Percentiles rank a stretch among this genome's conserved stretches.
Evolutionary conservation across 257 asterid genomes (phyloP).

Genomic region (Solanum pinnatisectum): DNA sequence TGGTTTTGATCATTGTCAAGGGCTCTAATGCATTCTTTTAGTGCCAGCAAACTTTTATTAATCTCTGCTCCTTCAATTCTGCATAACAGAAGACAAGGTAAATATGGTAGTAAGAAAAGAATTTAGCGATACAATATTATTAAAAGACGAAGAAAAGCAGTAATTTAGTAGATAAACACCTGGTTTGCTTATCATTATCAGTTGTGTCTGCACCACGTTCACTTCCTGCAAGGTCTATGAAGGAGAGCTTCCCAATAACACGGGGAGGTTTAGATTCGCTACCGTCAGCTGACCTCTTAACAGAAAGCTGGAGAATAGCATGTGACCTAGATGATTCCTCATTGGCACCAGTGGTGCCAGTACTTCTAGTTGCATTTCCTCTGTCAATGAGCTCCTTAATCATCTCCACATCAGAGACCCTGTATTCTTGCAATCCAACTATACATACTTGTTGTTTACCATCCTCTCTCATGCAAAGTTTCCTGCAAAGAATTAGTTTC

Average conservation of each 20-base stretch:
- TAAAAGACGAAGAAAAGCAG: neutral
- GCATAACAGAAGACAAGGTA: slow-evolving; percentile 14
- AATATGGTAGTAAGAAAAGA: neutral
- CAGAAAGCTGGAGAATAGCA: slow-evolving; percentile 92
- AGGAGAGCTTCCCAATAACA: slow-evolving; percentile 91
- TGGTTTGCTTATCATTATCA: slow-evolving; percentile 94
- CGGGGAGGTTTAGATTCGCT: slow-evolving; percentile 87
- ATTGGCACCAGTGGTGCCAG: slow-evolving; percentile 97
- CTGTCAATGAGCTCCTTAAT: slow-evolving; percentile 89
- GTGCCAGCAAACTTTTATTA: slow-evolving; percentile 93
- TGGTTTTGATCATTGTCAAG: slow-evolving; percentile 98
- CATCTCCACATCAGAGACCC: slow-evolving; percentile 43
- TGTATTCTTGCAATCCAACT: slow-evolving; percentile 43
- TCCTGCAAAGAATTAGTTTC: slow-evolving; percentile 13
- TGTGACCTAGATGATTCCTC: slow-evolving; percentile 99
- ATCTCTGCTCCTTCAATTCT: slow-evolving; percentile 99
- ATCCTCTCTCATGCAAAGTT: slow-evolving; percentile 99
- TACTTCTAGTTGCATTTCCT: slow-evolving; percentile 89
- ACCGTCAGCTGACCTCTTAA: slow-evolving; percentile 81
- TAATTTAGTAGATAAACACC: slow-evolving; percentile 25
- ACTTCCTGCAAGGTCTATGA: slow-evolving; percentile 99
- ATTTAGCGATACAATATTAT: neutral
- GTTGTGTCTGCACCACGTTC: slow-evolving; percentile 99
- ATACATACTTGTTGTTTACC: slow-evolving; percentile 56
- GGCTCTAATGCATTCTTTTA: slow-evolving; percentile 97